phyloP scores from a whole-genome alignment of 257 asterid species.

The Lavandula angustifolia region DNA sequence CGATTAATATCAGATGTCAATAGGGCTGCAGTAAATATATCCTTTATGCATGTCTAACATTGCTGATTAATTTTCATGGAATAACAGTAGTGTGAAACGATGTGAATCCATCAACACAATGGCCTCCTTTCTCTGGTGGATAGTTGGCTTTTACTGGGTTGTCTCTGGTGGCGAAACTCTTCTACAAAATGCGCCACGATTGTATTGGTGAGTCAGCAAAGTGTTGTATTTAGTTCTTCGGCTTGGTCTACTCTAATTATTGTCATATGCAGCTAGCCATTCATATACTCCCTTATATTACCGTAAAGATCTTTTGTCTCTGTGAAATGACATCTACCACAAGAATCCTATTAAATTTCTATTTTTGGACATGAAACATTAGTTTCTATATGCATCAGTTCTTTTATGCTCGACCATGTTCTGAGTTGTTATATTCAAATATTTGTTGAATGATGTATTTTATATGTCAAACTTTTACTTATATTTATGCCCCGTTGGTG shows the following conservation, averaged over 20 bases:
- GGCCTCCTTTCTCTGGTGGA: conserved; percentile 94
- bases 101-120: conserved; percentile 88
- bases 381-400: background rate
- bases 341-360: conserved; percentile 2
- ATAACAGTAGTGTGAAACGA: conserved; percentile 62
- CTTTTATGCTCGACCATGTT: background rate
- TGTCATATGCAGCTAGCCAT: background rate
- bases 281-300: background rate
- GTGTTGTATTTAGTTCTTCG: conserved; percentile 22
- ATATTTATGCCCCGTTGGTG: conserved; percentile 8
- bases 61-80: conserved; percentile 30
- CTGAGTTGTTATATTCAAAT: conserved; percentile 1
- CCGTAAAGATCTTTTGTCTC: background rate
- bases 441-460: background rate
- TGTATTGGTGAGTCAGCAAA: conserved; percentile 67
- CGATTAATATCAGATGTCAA: conserved; percentile 14
- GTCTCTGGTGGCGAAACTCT: conserved; percentile 83
- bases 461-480: background rate
- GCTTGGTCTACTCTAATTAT: conserved; percentile 6
- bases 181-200: conserved; percentile 67
- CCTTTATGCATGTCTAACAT: background rate
- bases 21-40: conserved; percentile 9
- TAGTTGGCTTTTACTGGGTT: conserved; percentile 93
- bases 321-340: background rate
- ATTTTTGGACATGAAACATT: background rate